Evolutionary conservation across 441 rosid species (phyloP).

Genomic region (Syzygium malaccense): DNA sequence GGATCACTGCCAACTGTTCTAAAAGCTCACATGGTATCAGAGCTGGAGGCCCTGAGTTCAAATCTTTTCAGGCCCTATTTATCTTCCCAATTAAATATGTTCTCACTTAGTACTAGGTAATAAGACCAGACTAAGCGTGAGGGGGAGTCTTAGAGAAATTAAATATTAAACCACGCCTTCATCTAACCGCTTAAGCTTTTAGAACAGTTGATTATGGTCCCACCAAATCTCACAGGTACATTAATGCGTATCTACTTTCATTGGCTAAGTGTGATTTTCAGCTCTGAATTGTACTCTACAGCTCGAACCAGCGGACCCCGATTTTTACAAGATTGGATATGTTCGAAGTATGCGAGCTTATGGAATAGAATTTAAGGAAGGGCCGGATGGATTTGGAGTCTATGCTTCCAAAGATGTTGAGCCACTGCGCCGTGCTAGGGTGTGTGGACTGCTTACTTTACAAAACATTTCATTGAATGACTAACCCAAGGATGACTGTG

Average conservation of each 20-base stretch:
- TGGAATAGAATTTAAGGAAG: conserved; percentile 86
- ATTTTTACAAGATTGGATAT: conserved; percentile 87
- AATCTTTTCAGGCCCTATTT: too few relatives aligned
- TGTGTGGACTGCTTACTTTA: conserved; percentile 20
- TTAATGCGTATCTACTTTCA: background rate
- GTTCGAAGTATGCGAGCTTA: conserved; percentile 79
- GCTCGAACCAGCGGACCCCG: conserved; percentile 77
- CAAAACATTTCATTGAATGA: background rate
- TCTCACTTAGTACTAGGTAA: too few relatives aligned
- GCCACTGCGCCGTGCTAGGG: conserved; percentile 85
- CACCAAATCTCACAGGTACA: too few relatives aligned
- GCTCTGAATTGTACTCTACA: background rate
- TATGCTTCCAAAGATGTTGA: conserved; percentile 85
- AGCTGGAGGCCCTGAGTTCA: too few relatives aligned
- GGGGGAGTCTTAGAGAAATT: too few relatives aligned
- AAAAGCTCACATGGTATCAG: too few relatives aligned
- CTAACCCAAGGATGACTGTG: background rate
- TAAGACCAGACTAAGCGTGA: too few relatives aligned
- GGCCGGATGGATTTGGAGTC: conserved; percentile 85
- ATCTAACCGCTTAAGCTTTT: too few relatives aligned
- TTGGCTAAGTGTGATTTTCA: background rate
- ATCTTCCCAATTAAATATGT: too few relatives aligned
- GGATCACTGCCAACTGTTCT: too few relatives aligned
- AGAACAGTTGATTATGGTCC: too few relatives aligned
- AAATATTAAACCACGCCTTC: too few relatives aligned